Conservation (phyloP, 1,284 basidiomycete genomes). For the Irpex sp. region DNA sequence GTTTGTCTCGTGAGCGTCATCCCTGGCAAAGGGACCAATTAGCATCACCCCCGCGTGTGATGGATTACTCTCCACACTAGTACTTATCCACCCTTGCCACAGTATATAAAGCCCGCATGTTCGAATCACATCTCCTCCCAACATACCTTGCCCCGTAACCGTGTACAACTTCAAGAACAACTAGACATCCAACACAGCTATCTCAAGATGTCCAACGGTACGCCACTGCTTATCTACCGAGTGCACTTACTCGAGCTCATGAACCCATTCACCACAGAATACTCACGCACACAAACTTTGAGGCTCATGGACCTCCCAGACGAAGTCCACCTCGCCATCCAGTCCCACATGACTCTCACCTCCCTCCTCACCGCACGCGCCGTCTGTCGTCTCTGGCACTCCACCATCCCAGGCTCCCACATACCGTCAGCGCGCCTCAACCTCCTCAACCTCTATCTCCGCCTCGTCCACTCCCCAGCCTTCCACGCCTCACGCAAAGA, state of each 20-base stretch:
- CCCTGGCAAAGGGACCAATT: too few relatives aligned
- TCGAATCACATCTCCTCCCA: neutral
- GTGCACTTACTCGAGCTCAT: neutral
- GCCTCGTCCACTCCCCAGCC: constrained; percentile 6
- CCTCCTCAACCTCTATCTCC: constrained; percentile 13
- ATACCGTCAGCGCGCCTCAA: constrained; percentile 7
- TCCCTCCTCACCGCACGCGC: constrained; percentile 11
- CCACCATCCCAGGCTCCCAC: constrained; percentile 11
- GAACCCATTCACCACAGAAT: neutral
- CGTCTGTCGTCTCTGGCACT: constrained; percentile 12
- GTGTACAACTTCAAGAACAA: too few relatives aligned
- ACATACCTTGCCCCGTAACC: too few relatives aligned
- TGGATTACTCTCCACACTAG: neutral
- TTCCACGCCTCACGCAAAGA: constrained; percentile 11
- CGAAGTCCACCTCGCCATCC: constrained; percentile 11
- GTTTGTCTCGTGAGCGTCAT: too few relatives aligned
- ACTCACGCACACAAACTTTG: neutral
- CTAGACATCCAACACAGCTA: too few relatives aligned
- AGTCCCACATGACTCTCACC: constrained; percentile 4
- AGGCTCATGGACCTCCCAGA: constrained; percentile 9
- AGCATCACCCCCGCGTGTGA: too few relatives aligned
- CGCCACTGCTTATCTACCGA: neutral
- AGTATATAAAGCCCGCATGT: neutral
- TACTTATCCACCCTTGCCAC: neutral
- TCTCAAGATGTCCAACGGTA: neutral